phyloP scores from a whole-genome alignment of 208 protist species.

The Acanthamoeba rhysodes region DNA sequence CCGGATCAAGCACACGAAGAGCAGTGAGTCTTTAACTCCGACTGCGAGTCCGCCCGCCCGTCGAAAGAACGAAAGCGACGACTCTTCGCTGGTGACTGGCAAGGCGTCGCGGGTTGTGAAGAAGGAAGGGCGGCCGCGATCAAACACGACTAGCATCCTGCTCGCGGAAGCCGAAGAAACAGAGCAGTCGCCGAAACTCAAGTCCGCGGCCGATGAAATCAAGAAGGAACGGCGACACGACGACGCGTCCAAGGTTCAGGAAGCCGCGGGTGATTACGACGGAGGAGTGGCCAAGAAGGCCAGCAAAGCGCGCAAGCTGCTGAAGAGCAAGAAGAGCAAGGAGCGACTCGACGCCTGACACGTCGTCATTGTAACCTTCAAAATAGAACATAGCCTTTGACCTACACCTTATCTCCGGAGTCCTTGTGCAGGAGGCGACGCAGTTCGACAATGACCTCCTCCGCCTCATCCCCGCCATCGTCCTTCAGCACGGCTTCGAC shows the following conservation, averaged over 20 bases:
- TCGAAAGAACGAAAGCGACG: background rate
- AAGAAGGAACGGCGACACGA: background rate
- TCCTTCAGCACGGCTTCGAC: background rate
- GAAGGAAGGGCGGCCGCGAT: background rate
- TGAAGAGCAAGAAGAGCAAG: background rate
- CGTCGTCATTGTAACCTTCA: background rate
- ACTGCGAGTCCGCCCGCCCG: too few species aligned
- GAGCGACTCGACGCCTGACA: background rate
- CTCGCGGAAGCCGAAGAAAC: background rate
- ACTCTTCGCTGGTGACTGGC: background rate
- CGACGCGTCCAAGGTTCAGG: background rate
- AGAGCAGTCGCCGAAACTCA: background rate
- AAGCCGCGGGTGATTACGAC: background rate
- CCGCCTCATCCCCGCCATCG: background rate
- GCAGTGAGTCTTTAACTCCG: background rate
- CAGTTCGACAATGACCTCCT: background rate
- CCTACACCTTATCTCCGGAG: background rate
- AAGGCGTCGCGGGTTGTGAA: background rate
- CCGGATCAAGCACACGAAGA: background rate
- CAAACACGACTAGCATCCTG: background rate
- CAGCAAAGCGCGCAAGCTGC: background rate
- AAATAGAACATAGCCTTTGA: background rate
- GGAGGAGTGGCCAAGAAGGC: background rate
- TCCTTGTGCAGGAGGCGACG: background rate
- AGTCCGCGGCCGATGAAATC: background rate